phyloP scores from a whole-genome alignment of 352 stramenopile genomes.

The Pythium periplocum region DNA sequence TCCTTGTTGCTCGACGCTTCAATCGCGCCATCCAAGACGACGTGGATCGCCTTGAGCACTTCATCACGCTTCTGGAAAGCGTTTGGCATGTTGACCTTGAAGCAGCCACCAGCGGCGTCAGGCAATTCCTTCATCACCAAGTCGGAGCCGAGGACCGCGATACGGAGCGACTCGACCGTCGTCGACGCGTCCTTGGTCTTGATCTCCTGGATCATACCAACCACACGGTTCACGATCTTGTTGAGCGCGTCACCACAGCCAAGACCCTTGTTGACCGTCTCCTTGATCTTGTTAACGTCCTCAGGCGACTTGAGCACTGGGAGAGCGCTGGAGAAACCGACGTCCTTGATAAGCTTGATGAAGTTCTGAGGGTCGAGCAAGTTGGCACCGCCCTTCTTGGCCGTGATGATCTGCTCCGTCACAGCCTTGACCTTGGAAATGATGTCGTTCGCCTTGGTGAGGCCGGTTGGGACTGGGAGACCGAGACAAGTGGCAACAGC shows the following conservation, averaged over 20 bases:
- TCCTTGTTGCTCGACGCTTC: conserved; percentile 31
- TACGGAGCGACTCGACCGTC: conserved; percentile 3
- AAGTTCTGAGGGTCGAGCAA: background rate
- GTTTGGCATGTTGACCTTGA: conserved; percentile 24
- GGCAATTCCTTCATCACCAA: conserved; percentile 7
- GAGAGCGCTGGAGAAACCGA: background rate
- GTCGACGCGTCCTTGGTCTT: conserved; percentile 3
- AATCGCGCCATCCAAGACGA: conserved; percentile 43
- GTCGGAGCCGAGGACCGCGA: conserved; percentile 1
- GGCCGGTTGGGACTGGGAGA: conserved; percentile 19
- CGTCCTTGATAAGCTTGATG: background rate
- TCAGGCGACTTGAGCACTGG: background rate
- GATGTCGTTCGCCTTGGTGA: conserved; percentile 13
- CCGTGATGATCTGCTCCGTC: conserved; percentile 11
- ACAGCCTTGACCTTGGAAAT: conserved; percentile 23
- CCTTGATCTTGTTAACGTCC: background rate
- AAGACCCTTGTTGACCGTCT: background rate
- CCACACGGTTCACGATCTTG: conserved; percentile 4
- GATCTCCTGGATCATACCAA: conserved; percentile 3
- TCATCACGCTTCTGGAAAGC: conserved; percentile 14
- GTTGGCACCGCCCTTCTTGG: conserved; percentile 4
- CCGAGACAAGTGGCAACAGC: conserved; percentile 33
- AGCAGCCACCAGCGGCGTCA: background rate
- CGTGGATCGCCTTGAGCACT: conserved; percentile 30
- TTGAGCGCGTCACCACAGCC: conserved; percentile 1